A percentile compares a stretch with the other conserved stretches of the same genome.
Evolutionary conservation across 2,329 filamentous ascomycete genomes (phyloP).

Genomic region (Colletotrichum neosansevieriae): DNA sequence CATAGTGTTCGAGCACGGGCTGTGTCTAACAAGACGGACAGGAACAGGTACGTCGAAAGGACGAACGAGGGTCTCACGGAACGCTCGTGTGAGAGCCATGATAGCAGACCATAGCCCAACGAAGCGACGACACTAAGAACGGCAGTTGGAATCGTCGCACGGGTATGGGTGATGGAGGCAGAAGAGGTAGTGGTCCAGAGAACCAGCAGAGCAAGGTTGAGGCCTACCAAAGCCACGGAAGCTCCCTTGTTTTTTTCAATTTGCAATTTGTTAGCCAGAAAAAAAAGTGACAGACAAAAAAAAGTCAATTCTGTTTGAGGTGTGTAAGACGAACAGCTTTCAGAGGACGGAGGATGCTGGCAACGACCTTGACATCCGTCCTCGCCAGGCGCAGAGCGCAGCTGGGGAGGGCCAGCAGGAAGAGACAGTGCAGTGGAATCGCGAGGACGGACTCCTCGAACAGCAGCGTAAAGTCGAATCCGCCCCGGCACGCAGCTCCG

Average conservation of each 20-base stretch:
- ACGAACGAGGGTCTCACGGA: slow-evolving; percentile 40
- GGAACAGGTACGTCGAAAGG: slow-evolving; percentile 37
- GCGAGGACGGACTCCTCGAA: slow-evolving; percentile 46
- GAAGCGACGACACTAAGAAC: slow-evolving; percentile 20
- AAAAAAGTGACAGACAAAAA: neutral
- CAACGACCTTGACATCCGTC: slow-evolving; percentile 19
- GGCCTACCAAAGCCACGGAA: slow-evolving; percentile 23
- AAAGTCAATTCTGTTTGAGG: neutral
- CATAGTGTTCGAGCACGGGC: slow-evolving; percentile 41
- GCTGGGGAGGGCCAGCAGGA: slow-evolving; percentile 23
- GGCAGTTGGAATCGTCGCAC: slow-evolving; percentile 31
- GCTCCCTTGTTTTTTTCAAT: slow-evolving; percentile 6
- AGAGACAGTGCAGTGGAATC: slow-evolving; percentile 34
- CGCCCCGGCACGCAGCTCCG: slow-evolving; percentile 42
- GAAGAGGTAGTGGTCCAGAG: slow-evolving; percentile 25
- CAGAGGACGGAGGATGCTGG: neutral
- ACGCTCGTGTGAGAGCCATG: slow-evolving; percentile 34
- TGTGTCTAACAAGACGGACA: slow-evolving; percentile 40
- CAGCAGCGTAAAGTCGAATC: slow-evolving; percentile 47
- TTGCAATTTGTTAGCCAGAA: slow-evolving; percentile 10
- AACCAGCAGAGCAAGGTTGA: slow-evolving; percentile 25
- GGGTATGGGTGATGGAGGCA: neutral
- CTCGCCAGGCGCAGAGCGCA: slow-evolving; percentile 22
- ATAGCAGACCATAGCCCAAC: slow-evolving; percentile 22
- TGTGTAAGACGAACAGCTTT: slow-evolving; percentile 25